phyloP scores from a whole-genome alignment of 2,329 filamentous ascomycete species.

The Ophiosphaerella narmari region DNA sequence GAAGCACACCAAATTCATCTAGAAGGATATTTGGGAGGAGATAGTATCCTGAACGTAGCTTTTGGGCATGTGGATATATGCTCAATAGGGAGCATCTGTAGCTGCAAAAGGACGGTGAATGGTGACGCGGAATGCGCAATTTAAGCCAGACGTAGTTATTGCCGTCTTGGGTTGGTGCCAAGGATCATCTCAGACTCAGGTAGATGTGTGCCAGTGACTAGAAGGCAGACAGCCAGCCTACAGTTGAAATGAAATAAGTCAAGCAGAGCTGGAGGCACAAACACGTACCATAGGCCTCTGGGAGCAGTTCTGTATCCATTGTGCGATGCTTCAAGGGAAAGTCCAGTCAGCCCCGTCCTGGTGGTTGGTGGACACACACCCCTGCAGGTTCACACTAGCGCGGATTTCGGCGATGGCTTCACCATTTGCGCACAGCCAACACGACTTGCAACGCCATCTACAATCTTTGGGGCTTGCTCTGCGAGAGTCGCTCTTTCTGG shows the following conservation, averaged over 20 bases:
- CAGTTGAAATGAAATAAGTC: too few relatives aligned
- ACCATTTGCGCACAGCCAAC: slow-evolving; percentile 26
- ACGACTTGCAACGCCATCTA: slow-evolving; percentile 25
- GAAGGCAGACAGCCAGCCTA: too few relatives aligned
- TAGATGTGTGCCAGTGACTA: too few relatives aligned
- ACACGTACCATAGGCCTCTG: too few relatives aligned
- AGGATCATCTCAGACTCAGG: too few relatives aligned
- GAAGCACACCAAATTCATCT: slow-evolving; percentile 14
- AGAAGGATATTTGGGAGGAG: neutral
- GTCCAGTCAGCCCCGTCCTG: neutral
- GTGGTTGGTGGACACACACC: slow-evolving; percentile 13
- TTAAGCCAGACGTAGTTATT: too few relatives aligned
- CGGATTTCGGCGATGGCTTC: slow-evolving; percentile 4
- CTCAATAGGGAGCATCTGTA: too few relatives aligned
- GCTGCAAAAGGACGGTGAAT: too few relatives aligned
- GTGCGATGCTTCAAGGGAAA: slow-evolving; percentile 9
- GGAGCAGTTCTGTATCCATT: slow-evolving; percentile 3
- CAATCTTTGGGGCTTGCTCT: slow-evolving; percentile 13
- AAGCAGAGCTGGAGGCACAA: too few relatives aligned
- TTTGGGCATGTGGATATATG: too few relatives aligned
- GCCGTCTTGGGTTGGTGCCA: too few relatives aligned
- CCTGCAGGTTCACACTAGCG: slow-evolving; percentile 2
- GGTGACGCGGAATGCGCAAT: too few relatives aligned
- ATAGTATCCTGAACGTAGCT: neutral
- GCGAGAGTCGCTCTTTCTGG: slow-evolving; percentile 2